Conservation (phyloP, 768 basidiomycete genomes). For the Krasilnikovozyma curviuscula region DNA sequence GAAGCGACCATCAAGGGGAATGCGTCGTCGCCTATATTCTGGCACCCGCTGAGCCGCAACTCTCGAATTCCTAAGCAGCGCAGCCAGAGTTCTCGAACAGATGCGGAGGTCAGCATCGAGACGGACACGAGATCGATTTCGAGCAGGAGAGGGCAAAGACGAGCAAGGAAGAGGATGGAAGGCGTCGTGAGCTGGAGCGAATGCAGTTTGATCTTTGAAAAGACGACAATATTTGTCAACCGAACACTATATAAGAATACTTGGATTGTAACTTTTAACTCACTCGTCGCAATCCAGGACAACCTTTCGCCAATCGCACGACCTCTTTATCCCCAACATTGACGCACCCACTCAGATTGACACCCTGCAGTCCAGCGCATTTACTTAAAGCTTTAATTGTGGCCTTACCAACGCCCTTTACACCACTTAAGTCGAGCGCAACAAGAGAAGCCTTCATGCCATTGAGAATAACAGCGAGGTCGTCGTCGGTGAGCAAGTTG, state of each 20-base stretch:
- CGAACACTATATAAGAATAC: background rate
- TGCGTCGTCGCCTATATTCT: conserved; percentile 56
- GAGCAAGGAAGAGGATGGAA: conserved; percentile 55
- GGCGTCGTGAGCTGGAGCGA: conserved; percentile 41
- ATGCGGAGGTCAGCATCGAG: conserved; percentile 50
- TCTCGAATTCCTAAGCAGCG: conserved; percentile 71
- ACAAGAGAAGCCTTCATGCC: conserved; percentile 47
- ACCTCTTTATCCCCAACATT: conserved; percentile 60
- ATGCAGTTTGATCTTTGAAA: background rate
- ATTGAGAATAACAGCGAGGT: conserved; percentile 46
- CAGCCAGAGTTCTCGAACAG: conserved; percentile 67
- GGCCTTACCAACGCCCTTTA: conserved; percentile 46
- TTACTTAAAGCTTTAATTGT: conserved; percentile 55
- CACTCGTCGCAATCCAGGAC: conserved; percentile 54
- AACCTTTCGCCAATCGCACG: conserved; percentile 50
- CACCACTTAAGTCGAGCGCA: conserved; percentile 65
- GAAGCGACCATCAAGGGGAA: conserved; percentile 63
- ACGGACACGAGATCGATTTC: conserved; percentile 88
- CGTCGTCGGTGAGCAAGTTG: conserved; percentile 42
- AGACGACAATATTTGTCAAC: background rate
- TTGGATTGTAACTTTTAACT: too few species aligned
- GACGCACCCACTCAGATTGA: conserved; percentile 73
- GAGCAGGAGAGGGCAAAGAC: conserved; percentile 62
- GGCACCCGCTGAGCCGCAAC: conserved; percentile 63
- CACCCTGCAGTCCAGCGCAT: conserved; percentile 63